A percentile compares a stretch with the other conserved stretches of the same genome.
Evolutionary conservation across 257 asterid species (phyloP).

Genomic region (Parsonsia alboflavescens): DNA sequence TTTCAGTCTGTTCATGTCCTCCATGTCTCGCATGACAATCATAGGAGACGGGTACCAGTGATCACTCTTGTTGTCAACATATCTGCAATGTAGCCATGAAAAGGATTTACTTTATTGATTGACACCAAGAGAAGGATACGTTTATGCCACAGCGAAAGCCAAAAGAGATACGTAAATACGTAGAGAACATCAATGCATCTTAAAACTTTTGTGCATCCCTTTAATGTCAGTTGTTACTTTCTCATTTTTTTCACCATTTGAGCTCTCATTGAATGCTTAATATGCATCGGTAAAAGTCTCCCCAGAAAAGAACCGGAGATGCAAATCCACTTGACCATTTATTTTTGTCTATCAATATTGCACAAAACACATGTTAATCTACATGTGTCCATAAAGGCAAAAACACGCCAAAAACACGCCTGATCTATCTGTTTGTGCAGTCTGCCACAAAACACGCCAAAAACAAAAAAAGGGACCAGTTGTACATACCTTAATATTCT

Average conservation of each 20-base stretch:
- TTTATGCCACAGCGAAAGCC: background rate
- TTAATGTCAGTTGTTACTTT: too few species aligned
- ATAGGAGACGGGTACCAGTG: constrained; percentile 76
- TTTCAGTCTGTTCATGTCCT: constrained; percentile 79
- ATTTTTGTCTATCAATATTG: too few species aligned
- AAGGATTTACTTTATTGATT: background rate
- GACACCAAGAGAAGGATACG: background rate
- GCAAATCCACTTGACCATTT: too few species aligned
- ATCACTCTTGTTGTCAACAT: constrained; percentile 53
- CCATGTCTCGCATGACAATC: constrained; percentile 79
- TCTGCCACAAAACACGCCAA: background rate
- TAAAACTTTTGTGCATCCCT: background rate
- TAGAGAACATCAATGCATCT: background rate
- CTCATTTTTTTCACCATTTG: too few species aligned
- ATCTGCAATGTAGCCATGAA: constrained; percentile 33
- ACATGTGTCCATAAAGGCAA: background rate
- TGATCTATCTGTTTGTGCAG: background rate
- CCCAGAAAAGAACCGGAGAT: too few species aligned
- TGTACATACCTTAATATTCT: constrained; percentile 55
- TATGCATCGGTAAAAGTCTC: too few species aligned
- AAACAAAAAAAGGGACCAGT: constrained; percentile 3
- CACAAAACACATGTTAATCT: too few species aligned
- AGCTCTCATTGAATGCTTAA: too few species aligned
- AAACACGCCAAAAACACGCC: background rate
- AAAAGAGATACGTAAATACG: background rate